A percentile compares a stretch with the other conserved stretches of the same genome.
phyloP scores from a whole-genome alignment of 768 basidiomycete genomes.

The Pisolithus tinctorius region DNA sequence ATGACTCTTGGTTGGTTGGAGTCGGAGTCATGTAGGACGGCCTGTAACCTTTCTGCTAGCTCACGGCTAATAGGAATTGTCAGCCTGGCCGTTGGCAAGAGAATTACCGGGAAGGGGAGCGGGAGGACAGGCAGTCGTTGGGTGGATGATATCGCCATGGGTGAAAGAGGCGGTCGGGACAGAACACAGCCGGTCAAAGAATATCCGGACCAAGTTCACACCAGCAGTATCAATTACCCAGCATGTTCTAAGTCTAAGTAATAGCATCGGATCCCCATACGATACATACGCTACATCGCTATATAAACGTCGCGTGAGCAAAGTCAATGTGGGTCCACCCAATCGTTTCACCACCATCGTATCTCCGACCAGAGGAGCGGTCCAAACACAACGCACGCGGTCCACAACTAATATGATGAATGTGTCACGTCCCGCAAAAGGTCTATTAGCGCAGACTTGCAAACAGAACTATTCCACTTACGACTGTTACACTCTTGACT shows the following conservation, averaged over 20 bases:
- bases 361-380: constrained; percentile 88
- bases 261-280: no score
- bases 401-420: constrained; percentile 61
- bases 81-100: constrained; percentile 67
- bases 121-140: constrained; percentile 60
- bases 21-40: constrained; percentile 64
- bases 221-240: no score
- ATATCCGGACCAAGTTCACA: no score
- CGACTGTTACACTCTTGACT: constrained; percentile 59
- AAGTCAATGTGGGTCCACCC: not conserved
- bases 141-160: constrained; percentile 12
- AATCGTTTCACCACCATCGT: constrained; percentile 49
- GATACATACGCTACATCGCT: no score
- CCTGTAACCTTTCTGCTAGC: constrained; percentile 58
- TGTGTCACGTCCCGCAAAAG: not conserved
- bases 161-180: not conserved
- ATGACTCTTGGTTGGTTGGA: constrained; percentile 49
- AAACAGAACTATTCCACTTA: constrained; percentile 35
- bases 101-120: constrained; percentile 63
- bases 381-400: constrained; percentile 82
- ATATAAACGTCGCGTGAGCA: not conserved
- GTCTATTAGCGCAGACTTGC: no score
- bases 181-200: no score
- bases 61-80: constrained; percentile 58
- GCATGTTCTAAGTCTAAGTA: no score